Conservation (phyloP, 768 basidiomycete genomes). For the Tulasnella sp. region DNA sequence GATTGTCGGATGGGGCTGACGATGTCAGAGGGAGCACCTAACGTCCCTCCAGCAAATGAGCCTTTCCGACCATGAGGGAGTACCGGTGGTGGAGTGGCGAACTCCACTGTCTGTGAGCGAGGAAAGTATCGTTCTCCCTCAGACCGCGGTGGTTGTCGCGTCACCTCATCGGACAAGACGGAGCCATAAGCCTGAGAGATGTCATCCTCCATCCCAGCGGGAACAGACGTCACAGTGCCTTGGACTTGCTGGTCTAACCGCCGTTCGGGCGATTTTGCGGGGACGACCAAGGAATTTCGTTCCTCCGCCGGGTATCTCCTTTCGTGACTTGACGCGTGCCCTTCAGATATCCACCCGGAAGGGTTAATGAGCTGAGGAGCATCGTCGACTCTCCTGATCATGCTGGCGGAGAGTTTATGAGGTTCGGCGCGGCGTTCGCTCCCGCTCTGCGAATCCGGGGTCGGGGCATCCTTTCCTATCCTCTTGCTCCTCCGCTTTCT, state of each 20-base stretch:
- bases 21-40: neutral
- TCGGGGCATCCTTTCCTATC: neutral
- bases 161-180: no score
- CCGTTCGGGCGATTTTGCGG: no score
- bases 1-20: no score
- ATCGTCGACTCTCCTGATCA: constrained; percentile 59
- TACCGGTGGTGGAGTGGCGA: constrained; percentile 31
- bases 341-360: constrained; percentile 55
- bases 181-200: no score
- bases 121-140: constrained; percentile 20
- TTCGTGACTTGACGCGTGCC: neutral
- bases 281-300: no score
- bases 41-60: neutral
- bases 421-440: neutral
- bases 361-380: constrained; percentile 60
- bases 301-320: no score
- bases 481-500: neutral
- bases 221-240: no score
- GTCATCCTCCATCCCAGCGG: no score
- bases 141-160: neutral
- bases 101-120: constrained; percentile 41
- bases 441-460: neutral
- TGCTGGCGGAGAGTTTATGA: constrained; percentile 43
- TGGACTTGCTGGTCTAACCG: no score
- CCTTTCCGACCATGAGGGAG: constrained; percentile 20